Percentiles rank a stretch among this genome's conserved stretches.
phyloP scores from a whole-genome alignment of 495 filamentous ascomycete genomes.

The Bryoglossum gracile region DNA sequence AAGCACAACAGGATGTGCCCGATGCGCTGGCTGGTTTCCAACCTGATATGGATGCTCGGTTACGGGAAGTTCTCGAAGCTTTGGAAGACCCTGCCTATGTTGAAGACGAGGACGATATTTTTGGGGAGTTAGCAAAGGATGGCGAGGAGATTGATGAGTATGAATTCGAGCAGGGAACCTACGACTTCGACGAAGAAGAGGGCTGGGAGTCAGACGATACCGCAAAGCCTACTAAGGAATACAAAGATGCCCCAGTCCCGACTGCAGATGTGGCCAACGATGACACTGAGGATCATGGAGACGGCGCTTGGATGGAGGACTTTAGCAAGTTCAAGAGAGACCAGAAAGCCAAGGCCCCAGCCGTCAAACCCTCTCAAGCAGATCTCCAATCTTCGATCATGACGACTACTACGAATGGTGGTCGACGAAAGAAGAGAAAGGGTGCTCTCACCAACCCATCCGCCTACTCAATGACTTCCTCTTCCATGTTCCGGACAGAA shows the following conservation, averaged over 20 bases:
- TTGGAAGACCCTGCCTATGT: conserved; percentile 96
- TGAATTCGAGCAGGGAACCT: conserved; percentile 55
- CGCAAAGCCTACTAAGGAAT: conserved; percentile 57
- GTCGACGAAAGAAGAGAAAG: conserved; percentile 80
- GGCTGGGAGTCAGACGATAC: conserved; percentile 96
- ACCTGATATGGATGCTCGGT: conserved; percentile 93
- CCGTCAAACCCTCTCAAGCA: conserved; percentile 38
- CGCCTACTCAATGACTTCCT: conserved; percentile 94
- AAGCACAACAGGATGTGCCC: conserved; percentile 88
- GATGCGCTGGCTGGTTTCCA: conserved; percentile 89
- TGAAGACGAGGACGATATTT: conserved; percentile 80
- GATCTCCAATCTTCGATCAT: conserved; percentile 66
- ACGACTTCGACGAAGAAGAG: conserved; percentile 58
- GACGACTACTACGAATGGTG: conserved; percentile 68
- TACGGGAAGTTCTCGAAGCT: conserved; percentile 89
- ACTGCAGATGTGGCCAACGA: conserved; percentile 41
- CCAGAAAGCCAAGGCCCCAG: conserved; percentile 42
- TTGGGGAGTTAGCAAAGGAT: conserved; percentile 67
- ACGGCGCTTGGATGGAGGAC: conserved; percentile 76
- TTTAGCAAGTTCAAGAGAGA: conserved; percentile 87
- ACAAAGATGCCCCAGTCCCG: conserved; percentile 34
- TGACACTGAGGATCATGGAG: conserved; percentile 31
- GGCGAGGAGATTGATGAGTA: conserved; percentile 63
- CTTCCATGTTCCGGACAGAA: conserved; percentile 79
- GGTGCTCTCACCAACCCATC: conserved; percentile 85